A percentile compares a stretch with the other conserved stretches of the same genome.
Conservation (phyloP, 352 stramenopile genomes). For the Pythium utonaiense region DNA sequence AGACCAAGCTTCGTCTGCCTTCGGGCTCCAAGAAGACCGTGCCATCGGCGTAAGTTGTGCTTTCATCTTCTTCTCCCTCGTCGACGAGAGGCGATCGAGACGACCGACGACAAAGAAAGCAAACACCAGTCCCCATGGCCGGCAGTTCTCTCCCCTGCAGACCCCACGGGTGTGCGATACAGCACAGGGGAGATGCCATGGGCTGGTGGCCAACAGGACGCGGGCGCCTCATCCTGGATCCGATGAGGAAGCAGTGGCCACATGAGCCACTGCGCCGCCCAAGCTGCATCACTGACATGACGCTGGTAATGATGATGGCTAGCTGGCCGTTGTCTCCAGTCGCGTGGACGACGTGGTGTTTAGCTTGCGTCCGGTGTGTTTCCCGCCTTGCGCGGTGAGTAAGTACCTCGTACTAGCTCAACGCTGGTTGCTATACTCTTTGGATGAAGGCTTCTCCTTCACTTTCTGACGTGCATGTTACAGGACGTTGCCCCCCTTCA, state of each 20-base stretch:
- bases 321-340: neutral
- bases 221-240: constrained; percentile 19
- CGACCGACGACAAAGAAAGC: constrained; percentile 18
- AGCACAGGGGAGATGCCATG: constrained; percentile 5
- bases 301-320: neutral
- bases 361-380: constrained; percentile 45
- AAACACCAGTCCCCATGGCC: constrained; percentile 7
- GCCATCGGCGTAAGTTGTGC: constrained; percentile 81
- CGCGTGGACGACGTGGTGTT: constrained; percentile 11
- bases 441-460: constrained; percentile 11
- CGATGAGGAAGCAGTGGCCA: neutral
- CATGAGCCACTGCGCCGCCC: neutral
- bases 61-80: constrained; percentile 10
- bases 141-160: constrained; percentile 6
- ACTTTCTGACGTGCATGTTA: constrained; percentile 14
- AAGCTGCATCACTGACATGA: constrained; percentile 7
- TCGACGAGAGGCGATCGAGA: constrained; percentile 1
- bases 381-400: constrained; percentile 76
- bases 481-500: constrained; percentile 4
- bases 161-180: neutral
- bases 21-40: constrained; percentile 98
- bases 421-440: constrained; percentile 9
- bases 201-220: constrained; percentile 25
- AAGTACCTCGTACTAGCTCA: constrained; percentile 50
- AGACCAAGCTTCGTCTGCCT: constrained; percentile 93